Base-by-base conservation (phyloP, 2,329 filamentous ascomycete species). In the Pseudogymnoascus sp. region DNA sequence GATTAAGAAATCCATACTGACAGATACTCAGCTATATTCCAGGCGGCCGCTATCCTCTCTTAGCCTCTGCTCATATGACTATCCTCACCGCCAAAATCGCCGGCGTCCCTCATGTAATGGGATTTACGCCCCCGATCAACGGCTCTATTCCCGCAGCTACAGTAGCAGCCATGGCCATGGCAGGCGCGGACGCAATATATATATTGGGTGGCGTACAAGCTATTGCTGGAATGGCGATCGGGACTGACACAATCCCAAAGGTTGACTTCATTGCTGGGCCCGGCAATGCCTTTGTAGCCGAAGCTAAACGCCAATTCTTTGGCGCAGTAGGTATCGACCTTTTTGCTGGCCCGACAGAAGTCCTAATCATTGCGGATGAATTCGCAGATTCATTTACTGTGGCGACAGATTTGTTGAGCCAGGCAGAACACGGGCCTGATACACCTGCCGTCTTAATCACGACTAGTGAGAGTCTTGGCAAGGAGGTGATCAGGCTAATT, bases 1-100 rank as follows among this genome's bases (percentile, higher is more conserved):
- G 5, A 41, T 41, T 11, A 19, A 41, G 38, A 11, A 8, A 41
- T 41, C 5, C 2, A 6, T 19, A 41, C 38, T 41, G 8, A 41
- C 38, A 41, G 38, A 8, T 41, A 19, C 10, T 4, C 10, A 41
- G 38, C 38, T 41, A 41, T 41, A 26, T 19, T n/a, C 41, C 26
- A 50, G 19, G 7, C 40, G 31, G 63, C 40, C 69, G 16, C 64
- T 70, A 40, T 64, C 79, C 81, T 0, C 74, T 83, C 2, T 77
- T 83, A 2, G 81, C 81, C 1, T 80, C 77, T 6, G 79, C 79
- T 2, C 81, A 83, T 68, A 83, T 83, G 81, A 83, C 81, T 2
- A 82, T 83, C 56, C 69, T 82, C 4, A 83, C 81, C 0, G 81
- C 81, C 22, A 83, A 83, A 67, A 78, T 79, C 4, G 81, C 81